Conservation (phyloP, 257 asterid genomes). For the Jasminum sambac region DNA sequence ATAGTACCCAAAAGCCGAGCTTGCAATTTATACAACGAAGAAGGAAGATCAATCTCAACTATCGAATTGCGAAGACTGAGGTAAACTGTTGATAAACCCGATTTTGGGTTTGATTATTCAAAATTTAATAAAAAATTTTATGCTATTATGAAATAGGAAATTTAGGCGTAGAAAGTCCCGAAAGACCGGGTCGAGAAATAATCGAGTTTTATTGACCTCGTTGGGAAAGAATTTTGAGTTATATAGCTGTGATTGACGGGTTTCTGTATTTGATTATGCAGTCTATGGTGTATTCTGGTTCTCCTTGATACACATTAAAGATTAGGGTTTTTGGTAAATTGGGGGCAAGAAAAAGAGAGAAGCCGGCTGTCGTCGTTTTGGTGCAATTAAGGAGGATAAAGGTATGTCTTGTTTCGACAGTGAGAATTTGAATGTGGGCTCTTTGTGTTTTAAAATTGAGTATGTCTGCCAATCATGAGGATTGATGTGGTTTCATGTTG, state of each 20-base stretch:
- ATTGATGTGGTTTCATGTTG: constrained; percentile 4
- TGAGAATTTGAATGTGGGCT: not conserved
- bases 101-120: not conserved
- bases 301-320: not conserved
- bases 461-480: not conserved
- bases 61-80: not conserved
- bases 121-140: not conserved
- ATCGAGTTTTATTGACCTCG: not conserved
- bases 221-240: not conserved
- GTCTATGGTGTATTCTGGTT: not conserved
- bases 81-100: not conserved
- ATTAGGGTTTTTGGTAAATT: not conserved
- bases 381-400: not conserved
- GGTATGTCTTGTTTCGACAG: not conserved
- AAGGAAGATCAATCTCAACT: not conserved
- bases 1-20: not conserved
- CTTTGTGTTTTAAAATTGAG: not conserved
- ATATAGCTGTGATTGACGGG: not conserved
- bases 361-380: not conserved
- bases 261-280: constrained; percentile 1
- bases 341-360: not conserved
- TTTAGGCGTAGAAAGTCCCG: not conserved
- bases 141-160: not conserved
- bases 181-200: not conserved
- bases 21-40: not conserved